Conservation (phyloP, 2,329 filamentous ascomycete genomes). For the Cladosporium sp. region DNA sequence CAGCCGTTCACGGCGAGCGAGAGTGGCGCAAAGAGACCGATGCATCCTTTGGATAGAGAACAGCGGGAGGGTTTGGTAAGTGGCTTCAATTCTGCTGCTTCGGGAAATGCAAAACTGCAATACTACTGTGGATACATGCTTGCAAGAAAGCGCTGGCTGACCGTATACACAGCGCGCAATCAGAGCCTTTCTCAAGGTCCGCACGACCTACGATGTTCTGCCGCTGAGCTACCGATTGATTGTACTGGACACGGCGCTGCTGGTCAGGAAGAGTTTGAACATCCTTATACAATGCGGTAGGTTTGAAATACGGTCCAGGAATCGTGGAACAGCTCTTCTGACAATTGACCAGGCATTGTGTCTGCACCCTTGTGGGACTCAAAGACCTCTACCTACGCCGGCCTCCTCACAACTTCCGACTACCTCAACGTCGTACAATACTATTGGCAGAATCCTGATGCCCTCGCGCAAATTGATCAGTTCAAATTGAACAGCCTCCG, state of each 20-base stretch:
- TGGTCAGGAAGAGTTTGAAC: conserved; percentile 95
- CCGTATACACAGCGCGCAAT: conserved; percentile 69
- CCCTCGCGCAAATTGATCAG: conserved; percentile 85
- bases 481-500: conserved; percentile 89
- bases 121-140: background rate
- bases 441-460: conserved; percentile 95
- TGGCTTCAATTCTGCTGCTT: conserved; percentile 25
- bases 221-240: conserved; percentile 95
- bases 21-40: conserved; percentile 2
- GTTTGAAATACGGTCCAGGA: conserved; percentile 23
- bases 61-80: conserved; percentile 77
- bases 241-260: conserved; percentile 88
- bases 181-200: conserved; percentile 91
- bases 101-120: background rate
- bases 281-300: conserved; percentile 94
- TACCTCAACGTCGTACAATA: conserved; percentile 99
- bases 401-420: conserved; percentile 90
- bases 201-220: conserved; percentile 96
- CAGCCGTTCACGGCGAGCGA: background rate
- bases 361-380: conserved; percentile 98
- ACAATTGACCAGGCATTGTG: conserved; percentile 71
- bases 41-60: conserved; percentile 68
- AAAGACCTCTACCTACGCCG: conserved; percentile 86
- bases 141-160: conserved; percentile 9
- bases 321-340: conserved; percentile 2